Evolutionary conservation across 225 moss, liverwort and hornwort species (phyloP), one percentile per base, ranked within the genome.

Genomic region (Marchantia paleacea): DNA sequence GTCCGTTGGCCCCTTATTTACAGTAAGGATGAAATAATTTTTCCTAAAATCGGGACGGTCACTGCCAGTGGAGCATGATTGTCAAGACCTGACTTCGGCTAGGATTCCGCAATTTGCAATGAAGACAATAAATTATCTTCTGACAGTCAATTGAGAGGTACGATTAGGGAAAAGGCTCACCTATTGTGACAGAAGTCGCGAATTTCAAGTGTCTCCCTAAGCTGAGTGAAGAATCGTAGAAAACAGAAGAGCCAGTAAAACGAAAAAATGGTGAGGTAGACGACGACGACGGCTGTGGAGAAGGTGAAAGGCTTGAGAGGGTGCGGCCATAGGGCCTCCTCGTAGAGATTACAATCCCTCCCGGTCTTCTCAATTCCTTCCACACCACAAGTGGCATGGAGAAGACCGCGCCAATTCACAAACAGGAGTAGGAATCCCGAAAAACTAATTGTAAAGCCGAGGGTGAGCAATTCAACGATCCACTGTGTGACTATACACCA

Each of bases 401-500:
- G 92, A 81, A 99, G 89, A 30, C 95, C 94, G 25, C 85, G 80
- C 99, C 99, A 99, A 81, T 99, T 99, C 73, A 99, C 91, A 78
- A 89, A 95, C 20, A 99, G 89, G 66, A 99, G 87, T 74, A 99
- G 90, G 74, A 99, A 99, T 63, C 99, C 95, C 53, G 99, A 99
- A 86, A 99, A 99, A 48, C 84, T 83, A 81, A 99, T 94, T 55
- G 95, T 99, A 78, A 99, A 99, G 64, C 89, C 95, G 79, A 99
- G 85, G 55, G 99, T 95, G 83, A 90, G 86, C 71, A 99, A 87
- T 86, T 99, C 99, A 75, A 94, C 94, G 77, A 99, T 81, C 99
- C 99, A 99, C 75, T 92, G 92, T 52, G 95, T 95, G 82, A 92
- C 91, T 84, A 99, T 99, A 85, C 99, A 99, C 95, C 95, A 95